A percentile compares a stretch with the other conserved stretches of the same genome.
Conservation (phyloP, 2,329 filamentous ascomycete species). For the Ilyonectria robusta region DNA sequence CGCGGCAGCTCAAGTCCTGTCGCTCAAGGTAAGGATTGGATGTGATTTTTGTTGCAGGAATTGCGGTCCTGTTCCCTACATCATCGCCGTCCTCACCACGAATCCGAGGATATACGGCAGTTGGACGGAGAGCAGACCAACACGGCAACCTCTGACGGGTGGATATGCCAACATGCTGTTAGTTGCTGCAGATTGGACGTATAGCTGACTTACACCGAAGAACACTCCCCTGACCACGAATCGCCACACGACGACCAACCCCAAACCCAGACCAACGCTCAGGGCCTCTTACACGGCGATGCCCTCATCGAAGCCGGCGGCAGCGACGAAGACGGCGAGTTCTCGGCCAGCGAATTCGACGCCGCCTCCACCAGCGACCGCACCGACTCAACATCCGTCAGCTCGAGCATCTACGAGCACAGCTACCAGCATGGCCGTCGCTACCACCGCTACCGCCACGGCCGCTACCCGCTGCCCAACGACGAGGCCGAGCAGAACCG, state of each 20-base stretch:
- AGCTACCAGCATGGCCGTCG: slow-evolving; percentile 53
- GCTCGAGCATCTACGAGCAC: slow-evolving; percentile 53
- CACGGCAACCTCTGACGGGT: no score
- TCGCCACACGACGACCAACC: background rate
- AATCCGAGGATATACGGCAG: no score
- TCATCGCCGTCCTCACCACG: background rate
- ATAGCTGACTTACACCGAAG: background rate
- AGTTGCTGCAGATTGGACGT: background rate
- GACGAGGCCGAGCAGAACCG: slow-evolving; percentile 58
- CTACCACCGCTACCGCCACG: slow-evolving; percentile 56
- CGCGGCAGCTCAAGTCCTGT: background rate
- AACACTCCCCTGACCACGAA: slow-evolving; percentile 12
- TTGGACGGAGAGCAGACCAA: background rate
- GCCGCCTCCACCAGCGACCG: slow-evolving; percentile 43
- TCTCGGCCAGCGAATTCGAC: slow-evolving; percentile 52
- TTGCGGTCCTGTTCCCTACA: no score
- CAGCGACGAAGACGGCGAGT: slow-evolving; percentile 53
- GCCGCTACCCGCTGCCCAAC: slow-evolving; percentile 58
- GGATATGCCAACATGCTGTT: no score
- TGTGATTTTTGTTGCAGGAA: no score
- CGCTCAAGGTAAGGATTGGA: slow-evolving; percentile 1
- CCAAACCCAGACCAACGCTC: background rate
- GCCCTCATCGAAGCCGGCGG: slow-evolving; percentile 50
- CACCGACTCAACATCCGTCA: slow-evolving; percentile 50
- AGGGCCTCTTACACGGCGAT: slow-evolving; percentile 49